Evolutionary conservation across 305 asterid genomes (phyloP).

Genomic region (Plantago coronopus): DNA sequence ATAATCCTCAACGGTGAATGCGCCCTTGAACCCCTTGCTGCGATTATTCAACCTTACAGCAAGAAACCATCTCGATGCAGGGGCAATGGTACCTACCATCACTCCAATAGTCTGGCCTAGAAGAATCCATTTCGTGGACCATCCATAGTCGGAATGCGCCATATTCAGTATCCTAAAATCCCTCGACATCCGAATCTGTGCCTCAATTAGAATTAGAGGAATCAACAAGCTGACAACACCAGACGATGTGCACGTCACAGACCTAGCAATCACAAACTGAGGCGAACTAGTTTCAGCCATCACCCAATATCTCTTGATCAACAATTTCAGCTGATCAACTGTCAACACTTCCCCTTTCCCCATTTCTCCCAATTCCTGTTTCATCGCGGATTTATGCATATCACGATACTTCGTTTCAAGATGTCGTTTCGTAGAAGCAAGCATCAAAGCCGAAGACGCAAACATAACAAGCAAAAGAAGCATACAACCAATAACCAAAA

Average conservation of each 20-base stretch:
- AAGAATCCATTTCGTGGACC: slow-evolving; percentile 21
- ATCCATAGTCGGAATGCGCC: not conserved
- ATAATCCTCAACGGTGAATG: slow-evolving; percentile 15
- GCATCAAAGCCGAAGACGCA: slow-evolving; percentile 26
- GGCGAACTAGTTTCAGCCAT: slow-evolving; percentile 49
- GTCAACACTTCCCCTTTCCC: slow-evolving; percentile 8
- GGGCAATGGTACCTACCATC: slow-evolving; percentile 16
- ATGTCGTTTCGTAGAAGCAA: slow-evolving; percentile 29
- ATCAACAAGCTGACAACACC: slow-evolving; percentile 22
- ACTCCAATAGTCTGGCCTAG: slow-evolving; percentile 19
- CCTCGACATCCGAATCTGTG: slow-evolving; percentile 22
- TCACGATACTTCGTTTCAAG: slow-evolving; percentile 32
- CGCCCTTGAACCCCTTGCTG: not conserved
- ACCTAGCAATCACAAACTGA: slow-evolving; percentile 45
- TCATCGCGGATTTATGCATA: slow-evolving; percentile 26
- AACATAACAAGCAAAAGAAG: slow-evolving; percentile 29
- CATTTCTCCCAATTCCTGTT: slow-evolving; percentile 20
- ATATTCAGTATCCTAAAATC: not conserved
- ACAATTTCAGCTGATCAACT: slow-evolving; percentile 24
- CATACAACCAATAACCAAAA: slow-evolving; percentile 19
- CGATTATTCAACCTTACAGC: not conserved
- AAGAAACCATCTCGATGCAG: slow-evolving; percentile 20
- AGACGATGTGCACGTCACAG: slow-evolving; percentile 28
- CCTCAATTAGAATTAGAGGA: slow-evolving; percentile 12
- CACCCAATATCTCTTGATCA: slow-evolving; percentile 41